Base-by-base conservation (phyloP, 352 stramenopile species). In the Thalassiosira exigua region DNA sequence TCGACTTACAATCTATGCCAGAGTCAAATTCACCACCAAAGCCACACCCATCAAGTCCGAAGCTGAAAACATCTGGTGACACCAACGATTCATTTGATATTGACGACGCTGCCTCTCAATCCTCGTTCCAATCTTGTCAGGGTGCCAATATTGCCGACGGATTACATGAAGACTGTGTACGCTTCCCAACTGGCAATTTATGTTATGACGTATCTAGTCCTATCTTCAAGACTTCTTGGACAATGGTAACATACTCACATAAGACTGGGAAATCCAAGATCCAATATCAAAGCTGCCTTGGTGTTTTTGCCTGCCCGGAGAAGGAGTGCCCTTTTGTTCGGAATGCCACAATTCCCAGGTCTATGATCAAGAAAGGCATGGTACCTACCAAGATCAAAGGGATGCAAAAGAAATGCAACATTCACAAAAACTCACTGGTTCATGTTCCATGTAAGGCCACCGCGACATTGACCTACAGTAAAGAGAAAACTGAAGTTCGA, bases 151-250 rank as follows among this genome's bases (percentile, higher is more conserved):
- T n/a, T n/a, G n/a, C n/a, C n/a, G n/a, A n/a, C n/a, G n/a, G n/a
- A n/a, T n/a, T n/a, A n/a, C n/a, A n/a, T n/a, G n/a, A n/a, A n/a
- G 14, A 27, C 21, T 57, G 12, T 26, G 50, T 26, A 14, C 12
- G 50, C 9, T 57, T 57, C 21, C 50, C 50, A 57, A 57, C 11
- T 24, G 50, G 21, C 21, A 57, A 11, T 24, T 26, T 17, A 12
- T 57, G 14, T 14, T 57, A 57, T 24, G 50, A 57, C 9, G 50
- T 57, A 11, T 12, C 11, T 14, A 19, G 21, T 26, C 50, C 50
- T 22, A 57, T 11, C 14, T 57, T 57, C 50, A 57, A 27, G 50
- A 57, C 50, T 27, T 57, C 50, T 22, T 57, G 50, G 50, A 24
- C 14, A 17, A 57, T 57, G 50, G 9, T 57, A 19, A 57, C 50